Conservation (phyloP, 495 filamentous ascomycete genomes). For the Cercophora scortea region DNA sequence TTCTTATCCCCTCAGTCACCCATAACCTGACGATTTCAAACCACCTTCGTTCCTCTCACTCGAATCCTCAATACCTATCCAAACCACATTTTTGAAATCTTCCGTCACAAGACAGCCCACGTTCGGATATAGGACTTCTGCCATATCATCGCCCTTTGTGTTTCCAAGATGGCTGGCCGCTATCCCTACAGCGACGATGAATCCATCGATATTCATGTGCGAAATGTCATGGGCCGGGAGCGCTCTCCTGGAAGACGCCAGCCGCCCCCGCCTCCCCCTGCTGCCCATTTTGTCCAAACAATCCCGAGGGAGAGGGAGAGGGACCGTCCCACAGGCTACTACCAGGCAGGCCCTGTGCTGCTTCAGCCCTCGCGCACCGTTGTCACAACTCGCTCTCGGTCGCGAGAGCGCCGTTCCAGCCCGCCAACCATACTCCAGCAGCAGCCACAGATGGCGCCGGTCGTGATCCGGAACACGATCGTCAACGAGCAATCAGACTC, state of each 20-base stretch:
- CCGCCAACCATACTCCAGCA: slow-evolving; percentile 16
- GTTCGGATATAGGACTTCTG: neutral
- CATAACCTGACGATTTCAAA: neutral
- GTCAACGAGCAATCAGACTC: slow-evolving; percentile 26
- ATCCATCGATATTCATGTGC: slow-evolving; percentile 36
- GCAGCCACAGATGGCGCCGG: slow-evolving; percentile 23
- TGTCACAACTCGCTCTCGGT: slow-evolving; percentile 28
- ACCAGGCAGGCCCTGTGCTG: slow-evolving; percentile 14
- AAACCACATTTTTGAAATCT: no score
- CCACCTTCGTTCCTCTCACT: no score
- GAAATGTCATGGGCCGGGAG: slow-evolving; percentile 19
- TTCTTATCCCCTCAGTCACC: neutral
- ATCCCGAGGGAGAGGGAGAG: slow-evolving; percentile 15
- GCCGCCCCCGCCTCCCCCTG: slow-evolving; percentile 21
- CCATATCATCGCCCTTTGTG: neutral
- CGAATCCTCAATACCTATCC: no score
- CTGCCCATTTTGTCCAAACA: slow-evolving; percentile 33
- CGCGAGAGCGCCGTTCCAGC: slow-evolving; percentile 31
- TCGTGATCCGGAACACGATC: slow-evolving; percentile 46
- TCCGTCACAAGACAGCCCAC: neutral
- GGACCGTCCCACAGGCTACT: slow-evolving; percentile 24
- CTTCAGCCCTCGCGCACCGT: slow-evolving; percentile 30
- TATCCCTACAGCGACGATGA: slow-evolving; percentile 21
- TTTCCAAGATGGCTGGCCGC: slow-evolving; percentile 12
- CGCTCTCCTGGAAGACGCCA: slow-evolving; percentile 6